A percentile compares a stretch with the other conserved stretches of the same genome.
phyloP scores from a whole-genome alignment of 495 filamentous ascomycete genomes.

The Oidiodendron maius region DNA sequence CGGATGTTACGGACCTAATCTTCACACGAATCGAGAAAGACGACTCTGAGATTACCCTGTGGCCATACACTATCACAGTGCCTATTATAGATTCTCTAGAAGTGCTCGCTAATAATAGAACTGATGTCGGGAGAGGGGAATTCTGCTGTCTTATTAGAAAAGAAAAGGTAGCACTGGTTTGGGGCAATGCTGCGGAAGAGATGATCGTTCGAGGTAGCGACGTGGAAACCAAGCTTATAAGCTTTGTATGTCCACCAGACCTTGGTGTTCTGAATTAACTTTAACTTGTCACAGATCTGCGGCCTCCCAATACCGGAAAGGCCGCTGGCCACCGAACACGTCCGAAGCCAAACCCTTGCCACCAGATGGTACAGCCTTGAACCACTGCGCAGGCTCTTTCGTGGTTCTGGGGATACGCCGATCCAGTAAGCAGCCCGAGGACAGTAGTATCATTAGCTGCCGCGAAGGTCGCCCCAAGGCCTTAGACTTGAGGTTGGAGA shows the following conservation, averaged over 20 bases:
- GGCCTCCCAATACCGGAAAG: conserved; percentile 2
- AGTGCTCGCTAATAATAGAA: conserved; percentile 15
- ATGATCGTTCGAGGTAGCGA: conserved; percentile 29
- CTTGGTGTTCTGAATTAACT: background rate
- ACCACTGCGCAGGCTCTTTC: too few species aligned
- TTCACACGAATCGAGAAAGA: conserved; percentile 23
- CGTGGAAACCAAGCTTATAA: conserved; percentile 25
- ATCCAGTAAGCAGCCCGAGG: too few species aligned
- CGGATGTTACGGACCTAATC: conserved; percentile 25
- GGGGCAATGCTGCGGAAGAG: conserved; percentile 29
- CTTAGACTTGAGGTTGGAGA: too few species aligned
- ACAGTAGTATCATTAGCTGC: too few species aligned
- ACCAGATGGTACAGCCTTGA: too few species aligned
- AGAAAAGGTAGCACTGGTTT: conserved; percentile 30
- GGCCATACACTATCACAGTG: conserved; percentile 21
- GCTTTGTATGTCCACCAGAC: background rate
- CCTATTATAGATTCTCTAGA: conserved; percentile 26
- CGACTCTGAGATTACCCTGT: conserved; percentile 26
- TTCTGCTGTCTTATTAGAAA: conserved; percentile 27
- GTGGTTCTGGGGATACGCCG: too few species aligned
- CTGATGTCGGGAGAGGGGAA: conserved; percentile 18
- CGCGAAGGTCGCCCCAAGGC: too few species aligned
- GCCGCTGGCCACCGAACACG: background rate
- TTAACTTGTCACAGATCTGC: conserved; percentile 7
- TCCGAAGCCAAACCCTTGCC: background rate